Base-by-base conservation (phyloP, 2,329 filamentous ascomycete species). In the Fusarium sp. region DNA sequence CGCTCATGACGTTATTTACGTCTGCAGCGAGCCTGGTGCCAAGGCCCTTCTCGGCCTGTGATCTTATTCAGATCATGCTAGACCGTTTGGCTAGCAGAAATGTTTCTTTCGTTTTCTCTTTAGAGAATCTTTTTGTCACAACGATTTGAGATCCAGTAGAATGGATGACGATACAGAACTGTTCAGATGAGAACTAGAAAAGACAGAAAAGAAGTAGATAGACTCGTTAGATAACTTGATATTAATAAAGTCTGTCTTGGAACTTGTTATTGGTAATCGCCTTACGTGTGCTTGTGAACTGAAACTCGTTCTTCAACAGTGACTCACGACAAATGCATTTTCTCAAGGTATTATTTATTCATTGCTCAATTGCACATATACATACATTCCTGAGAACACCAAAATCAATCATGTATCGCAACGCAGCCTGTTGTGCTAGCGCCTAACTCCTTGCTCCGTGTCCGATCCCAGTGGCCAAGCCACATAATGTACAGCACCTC, bases 11-110 rank as follows among this genome's bases (percentile, higher is more conserved):
- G 92, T 97, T 69, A 90, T 98, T 71, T 98, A 98, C 79, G 92
- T 98, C 74, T 97, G 92, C 80, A 98, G 94, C 81, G 96, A 99
- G 88, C 88, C 92, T 22, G 95, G 93, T 48, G 96, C 94, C 29
- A 87, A 85, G 72, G 94, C 92, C 18, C 84, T 97, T 53, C 81
- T 97, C 4, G 64, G 60, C 29, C 58, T 76, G 48, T 76, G 57
- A 74, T 64, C 20, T 48, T 15, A 10, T 7, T 13, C 11, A 43
- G 10, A 8, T 41, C 20, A 40, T 24, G 38, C 48, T 53, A 9
- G 30, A 29, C 24, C 22, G 25, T 5, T 30, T 41, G 40, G 22
- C 34, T 48, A 43, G 57, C 44, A 8, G 43, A 29, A 48, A 58
- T 34, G 44, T 74, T 71, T 46, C 67, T 52, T 74, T 73, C 72